Evolutionary conservation across 352 stramenopile species (phyloP), one percentile per base, ranked within the genome.

Genomic region (Pythium utonaiense): DNA sequence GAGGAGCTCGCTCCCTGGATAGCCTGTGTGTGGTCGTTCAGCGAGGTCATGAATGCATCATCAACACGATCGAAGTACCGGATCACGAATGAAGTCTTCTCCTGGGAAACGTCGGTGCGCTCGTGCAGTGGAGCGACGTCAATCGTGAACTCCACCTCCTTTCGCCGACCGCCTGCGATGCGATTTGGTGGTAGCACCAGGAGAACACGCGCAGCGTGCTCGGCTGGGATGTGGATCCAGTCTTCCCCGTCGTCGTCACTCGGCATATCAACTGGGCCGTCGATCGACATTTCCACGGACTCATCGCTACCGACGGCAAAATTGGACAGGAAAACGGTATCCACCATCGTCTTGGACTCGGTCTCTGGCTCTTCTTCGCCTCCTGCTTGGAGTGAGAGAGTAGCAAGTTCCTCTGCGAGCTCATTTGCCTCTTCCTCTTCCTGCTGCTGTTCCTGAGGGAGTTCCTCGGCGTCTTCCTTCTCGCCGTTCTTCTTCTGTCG

Each of bases 401-500:
- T 22, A 13, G 41, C 44, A 16, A 69, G 17, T 10, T 63, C 38
- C 8, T 55, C 28, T 6, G 34, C 51, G 28, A 73, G 48, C 30
- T 57, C 6, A 13, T 62, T 40, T 0, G 41, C 21, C 14, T 48
- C 45, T 6, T 47, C 28, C 36, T 59, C 53, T 42, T 51, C 64
- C 14, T 69, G 59, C 9, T 68, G 52, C 9, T 50, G 44, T 19
- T 47, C 54, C 10, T 58, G 45, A 10, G 7, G 51, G 1, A 62
- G 31, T 6, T 63, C 66, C 14, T 53, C 61, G 60, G 74, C 62
- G 53, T 84, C 72, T 48, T 91, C 40, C 40, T 47, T 94, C 40
- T 75, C 78, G 57, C 86, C 75, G 59, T 98, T 98, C 75, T 98
- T 91, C 16, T 90, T 72, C 60, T 98, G 95, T 60, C 57, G 57